Evolutionary conservation across 768 basidiomycete genomes (phyloP).

Genomic region (Rhodosporidiobolus odoratus): DNA sequence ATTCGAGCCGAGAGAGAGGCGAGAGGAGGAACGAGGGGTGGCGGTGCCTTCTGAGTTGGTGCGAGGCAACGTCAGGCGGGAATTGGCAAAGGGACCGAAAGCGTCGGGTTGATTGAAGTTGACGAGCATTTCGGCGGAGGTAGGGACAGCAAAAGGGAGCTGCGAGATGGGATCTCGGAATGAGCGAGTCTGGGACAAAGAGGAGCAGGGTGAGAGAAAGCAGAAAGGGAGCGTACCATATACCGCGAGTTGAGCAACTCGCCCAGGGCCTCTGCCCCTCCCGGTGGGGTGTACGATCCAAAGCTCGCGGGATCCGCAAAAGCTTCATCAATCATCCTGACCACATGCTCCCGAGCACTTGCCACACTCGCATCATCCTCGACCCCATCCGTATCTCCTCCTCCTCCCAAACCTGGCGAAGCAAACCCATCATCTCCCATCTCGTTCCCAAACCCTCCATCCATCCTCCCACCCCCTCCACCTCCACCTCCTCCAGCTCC

Average conservation of each 20-base stretch:
- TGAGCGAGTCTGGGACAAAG: constrained; percentile 11
- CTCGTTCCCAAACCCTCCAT: constrained; percentile 55
- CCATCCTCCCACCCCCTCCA: constrained; percentile 52
- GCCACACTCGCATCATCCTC: constrained; percentile 15
- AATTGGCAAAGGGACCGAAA: constrained; percentile 28
- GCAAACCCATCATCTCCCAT: background rate
- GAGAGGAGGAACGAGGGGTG: constrained; percentile 21
- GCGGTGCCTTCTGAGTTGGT: background rate
- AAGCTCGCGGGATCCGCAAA: constrained; percentile 55
- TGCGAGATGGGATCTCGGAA: background rate
- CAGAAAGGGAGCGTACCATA: constrained; percentile 67
- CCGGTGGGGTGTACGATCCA: constrained; percentile 69
- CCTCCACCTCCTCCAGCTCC: background rate
- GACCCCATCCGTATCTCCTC: too few relatives aligned
- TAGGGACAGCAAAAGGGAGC: constrained; percentile 38
- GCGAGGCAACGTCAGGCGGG: background rate
- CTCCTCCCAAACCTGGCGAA: too few relatives aligned
- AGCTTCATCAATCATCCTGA: constrained; percentile 64
- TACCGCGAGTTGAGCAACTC: constrained; percentile 86
- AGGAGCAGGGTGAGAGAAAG: background rate
- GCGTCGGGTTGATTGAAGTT: constrained; percentile 24
- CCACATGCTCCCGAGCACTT: constrained; percentile 36
- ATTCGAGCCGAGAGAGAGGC: constrained; percentile 14
- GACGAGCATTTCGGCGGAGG: constrained; percentile 35
- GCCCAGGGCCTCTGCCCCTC: constrained; percentile 73